phyloP scores from a whole-genome alignment of 192 early-diverging fungal species.

The Linnemannia schmuckeri region DNA sequence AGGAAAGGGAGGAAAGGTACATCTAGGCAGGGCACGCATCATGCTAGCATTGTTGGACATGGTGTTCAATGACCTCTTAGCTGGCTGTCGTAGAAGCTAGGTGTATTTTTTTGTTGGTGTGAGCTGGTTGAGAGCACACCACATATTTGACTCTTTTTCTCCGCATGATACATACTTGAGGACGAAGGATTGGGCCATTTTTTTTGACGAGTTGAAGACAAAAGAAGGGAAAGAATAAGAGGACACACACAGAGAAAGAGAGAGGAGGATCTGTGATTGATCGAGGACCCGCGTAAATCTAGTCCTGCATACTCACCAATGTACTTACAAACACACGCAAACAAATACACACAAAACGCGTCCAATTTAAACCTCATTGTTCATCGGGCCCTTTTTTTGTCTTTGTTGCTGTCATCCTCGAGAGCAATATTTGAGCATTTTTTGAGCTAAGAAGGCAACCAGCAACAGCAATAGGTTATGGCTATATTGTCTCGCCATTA shows the following conservation, averaged over 20 bases:
- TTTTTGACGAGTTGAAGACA: not conserved
- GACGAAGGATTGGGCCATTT: not conserved
- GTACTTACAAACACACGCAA: no score
- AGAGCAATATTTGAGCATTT: not conserved
- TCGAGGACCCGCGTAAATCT: constrained; percentile 3
- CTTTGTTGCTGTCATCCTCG: not conserved
- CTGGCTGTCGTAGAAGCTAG: not conserved
- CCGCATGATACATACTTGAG: not conserved
- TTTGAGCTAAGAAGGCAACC: not conserved
- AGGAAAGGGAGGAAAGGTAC: no score
- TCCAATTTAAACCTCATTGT: not conserved
- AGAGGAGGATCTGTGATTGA: not conserved
- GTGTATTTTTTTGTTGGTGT: not conserved
- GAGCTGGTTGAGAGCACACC: not conserved
- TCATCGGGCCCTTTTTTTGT: not conserved
- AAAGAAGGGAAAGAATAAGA: not conserved
- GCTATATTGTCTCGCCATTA: no score
- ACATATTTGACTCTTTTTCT: not conserved
- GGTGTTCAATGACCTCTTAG: no score
- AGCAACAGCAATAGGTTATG: no score
- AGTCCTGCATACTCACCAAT: not conserved
- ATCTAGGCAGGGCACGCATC: no score
- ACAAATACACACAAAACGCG: not conserved
- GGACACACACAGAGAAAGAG: not conserved
- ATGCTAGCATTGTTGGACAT: no score